These are phyloP conservation scores for Trichosporon coremiiforme DNA, from an alignment of 1,284 basidiomycete genomes.

Conservation along the genomic window DNA sequence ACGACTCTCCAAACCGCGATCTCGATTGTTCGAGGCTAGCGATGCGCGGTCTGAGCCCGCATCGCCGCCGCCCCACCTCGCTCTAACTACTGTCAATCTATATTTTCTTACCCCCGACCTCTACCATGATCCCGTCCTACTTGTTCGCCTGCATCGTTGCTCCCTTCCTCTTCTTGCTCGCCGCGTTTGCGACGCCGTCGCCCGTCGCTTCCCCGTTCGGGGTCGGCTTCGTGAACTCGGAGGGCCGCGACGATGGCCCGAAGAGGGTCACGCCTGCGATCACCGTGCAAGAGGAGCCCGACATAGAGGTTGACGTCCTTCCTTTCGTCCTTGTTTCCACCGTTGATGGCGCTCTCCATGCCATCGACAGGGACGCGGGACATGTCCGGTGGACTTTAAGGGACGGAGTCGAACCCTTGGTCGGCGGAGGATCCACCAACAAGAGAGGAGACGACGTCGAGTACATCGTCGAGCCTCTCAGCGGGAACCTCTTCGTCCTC, in stretches of 20 bases:
- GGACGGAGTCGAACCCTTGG: constrained; percentile 51
- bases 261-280: not conserved
- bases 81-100: not conserved
- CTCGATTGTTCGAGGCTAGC: constrained; percentile 23
- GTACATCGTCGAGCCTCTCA: constrained; percentile 56
- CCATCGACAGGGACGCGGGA: constrained; percentile 52
- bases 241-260: not conserved
- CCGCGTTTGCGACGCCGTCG: constrained; percentile 19
- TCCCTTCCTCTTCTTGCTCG: constrained; percentile 27
- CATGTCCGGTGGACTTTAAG: constrained; percentile 46
- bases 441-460: constrained; percentile 33
- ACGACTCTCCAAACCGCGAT: constrained; percentile 1
- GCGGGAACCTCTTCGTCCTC: constrained; percentile 53
- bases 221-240: constrained; percentile 23
- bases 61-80: constrained; percentile 22
- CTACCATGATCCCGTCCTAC: constrained; percentile 28
- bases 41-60: constrained; percentile 32
- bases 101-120: constrained; percentile 6
- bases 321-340: constrained; percentile 54
- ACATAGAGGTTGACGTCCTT: constrained; percentile 53
- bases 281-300: constrained; percentile 20
- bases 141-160: constrained; percentile 24
- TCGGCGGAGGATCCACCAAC: constrained; percentile 46
- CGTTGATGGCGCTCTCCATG: constrained; percentile 55
- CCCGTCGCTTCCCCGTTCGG: constrained; percentile 24